Conservation (phyloP, 345 rosid genomes). For the Rhodamnia rubescens region DNA sequence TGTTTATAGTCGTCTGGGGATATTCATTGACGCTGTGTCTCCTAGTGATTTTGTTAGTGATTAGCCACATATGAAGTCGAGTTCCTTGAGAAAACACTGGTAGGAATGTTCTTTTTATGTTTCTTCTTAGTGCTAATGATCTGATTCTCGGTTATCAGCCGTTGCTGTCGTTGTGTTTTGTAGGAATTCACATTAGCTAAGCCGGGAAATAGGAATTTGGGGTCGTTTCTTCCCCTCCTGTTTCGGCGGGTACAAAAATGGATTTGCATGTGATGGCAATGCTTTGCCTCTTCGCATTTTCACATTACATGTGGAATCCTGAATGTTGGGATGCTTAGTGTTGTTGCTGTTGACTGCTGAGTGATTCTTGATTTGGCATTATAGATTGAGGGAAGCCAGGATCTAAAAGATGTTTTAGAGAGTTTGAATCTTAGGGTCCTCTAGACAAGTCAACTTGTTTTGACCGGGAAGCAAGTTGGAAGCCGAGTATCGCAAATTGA, state of each 20-base stretch:
- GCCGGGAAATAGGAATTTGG: not conserved
- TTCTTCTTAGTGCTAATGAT: not conserved
- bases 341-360: not conserved
- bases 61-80: not conserved
- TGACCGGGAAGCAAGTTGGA: not conserved
- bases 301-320: not conserved
- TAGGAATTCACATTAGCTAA: not conserved
- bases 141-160: not conserved
- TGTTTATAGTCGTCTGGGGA: not conserved
- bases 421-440: not conserved
- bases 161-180: not conserved
- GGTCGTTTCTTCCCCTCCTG: not conserved
- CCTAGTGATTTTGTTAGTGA: not conserved
- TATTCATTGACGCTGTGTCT: not conserved
- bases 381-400: not conserved
- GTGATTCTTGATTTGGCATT: not conserved
- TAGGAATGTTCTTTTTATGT: not conserved
- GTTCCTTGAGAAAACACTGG: not conserved
- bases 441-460: not conserved
- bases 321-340: not conserved
- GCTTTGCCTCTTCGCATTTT: not conserved
- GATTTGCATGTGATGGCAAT: not conserved
- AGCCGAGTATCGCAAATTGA: not conserved
- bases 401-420: not conserved
- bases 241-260: not conserved